Percentiles rank a stretch among this genome's conserved stretches.
Conservation (phyloP, 257 asterid species). For the Przewalskia tangutica region DNA sequence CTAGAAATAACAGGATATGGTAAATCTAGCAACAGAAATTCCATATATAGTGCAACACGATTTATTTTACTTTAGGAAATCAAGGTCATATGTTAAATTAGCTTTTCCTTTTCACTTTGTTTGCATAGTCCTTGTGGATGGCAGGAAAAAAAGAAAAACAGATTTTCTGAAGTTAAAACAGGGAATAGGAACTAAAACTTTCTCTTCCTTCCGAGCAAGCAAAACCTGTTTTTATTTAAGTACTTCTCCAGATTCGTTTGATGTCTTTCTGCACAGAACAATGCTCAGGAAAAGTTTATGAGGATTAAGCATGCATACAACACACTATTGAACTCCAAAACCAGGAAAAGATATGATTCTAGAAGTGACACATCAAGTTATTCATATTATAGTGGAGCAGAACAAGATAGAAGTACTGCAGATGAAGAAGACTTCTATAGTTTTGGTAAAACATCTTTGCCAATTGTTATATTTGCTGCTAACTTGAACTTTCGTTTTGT, state of each 20-base stretch:
- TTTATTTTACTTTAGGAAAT: not conserved
- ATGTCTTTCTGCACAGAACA: constrained; percentile 30
- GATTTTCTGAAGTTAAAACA: not conserved
- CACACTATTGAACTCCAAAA: constrained; percentile 53
- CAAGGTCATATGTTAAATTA: not conserved
- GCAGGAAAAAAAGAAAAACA: not conserved
- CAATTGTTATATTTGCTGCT: not conserved
- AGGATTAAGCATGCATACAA: constrained; percentile 95
- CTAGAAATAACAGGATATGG: not conserved
- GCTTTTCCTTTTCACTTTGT: not conserved
- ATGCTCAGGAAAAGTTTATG: constrained; percentile 82
- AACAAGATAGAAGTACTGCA: constrained; percentile 26
- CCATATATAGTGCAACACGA: not conserved
- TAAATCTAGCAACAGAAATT: not conserved
- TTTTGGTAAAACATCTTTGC: constrained; percentile 48
- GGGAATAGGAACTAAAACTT: not conserved
- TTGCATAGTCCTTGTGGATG: not conserved
- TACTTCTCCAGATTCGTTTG: not conserved
- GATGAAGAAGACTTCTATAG: constrained; percentile 86
- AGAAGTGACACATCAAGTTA: constrained; percentile 44
- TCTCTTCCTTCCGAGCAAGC: not conserved
- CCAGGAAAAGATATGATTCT: constrained; percentile 43
- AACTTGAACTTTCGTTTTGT: not conserved
- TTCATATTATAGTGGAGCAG: constrained; percentile 41
- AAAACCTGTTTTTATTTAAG: not conserved